Conservation (phyloP, 75 land plant genomes). For the Cunninghamia lanceolata region DNA sequence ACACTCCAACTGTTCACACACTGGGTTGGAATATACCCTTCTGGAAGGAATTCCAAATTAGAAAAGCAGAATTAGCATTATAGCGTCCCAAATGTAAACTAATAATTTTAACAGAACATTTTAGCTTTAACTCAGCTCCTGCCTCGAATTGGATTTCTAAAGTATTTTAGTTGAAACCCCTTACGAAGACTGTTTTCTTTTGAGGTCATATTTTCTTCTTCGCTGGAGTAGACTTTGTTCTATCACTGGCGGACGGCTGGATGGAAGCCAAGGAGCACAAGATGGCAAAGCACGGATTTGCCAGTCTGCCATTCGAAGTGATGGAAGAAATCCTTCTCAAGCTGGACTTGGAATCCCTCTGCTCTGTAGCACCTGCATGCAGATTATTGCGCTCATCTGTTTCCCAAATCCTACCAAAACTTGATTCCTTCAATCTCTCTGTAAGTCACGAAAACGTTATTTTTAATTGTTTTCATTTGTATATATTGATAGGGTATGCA, state of each 20-base stretch:
- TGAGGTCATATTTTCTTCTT: no score
- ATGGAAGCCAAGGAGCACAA: neutral
- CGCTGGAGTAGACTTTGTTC: neutral
- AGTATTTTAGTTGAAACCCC: no score
- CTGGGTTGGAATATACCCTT: no score
- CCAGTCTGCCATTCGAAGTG: constrained; percentile 31
- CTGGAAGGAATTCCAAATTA: no score
- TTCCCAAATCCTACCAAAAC: constrained; percentile 20
- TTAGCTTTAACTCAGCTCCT: no score
- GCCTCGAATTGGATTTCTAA: no score
- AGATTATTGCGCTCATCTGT: constrained; percentile 26
- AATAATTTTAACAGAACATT: no score
- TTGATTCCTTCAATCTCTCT: constrained; percentile 28
- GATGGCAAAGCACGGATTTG: constrained; percentile 1
- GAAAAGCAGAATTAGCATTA: no score
- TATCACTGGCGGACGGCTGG: neutral
- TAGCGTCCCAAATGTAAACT: no score
- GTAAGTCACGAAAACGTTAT: constrained; percentile 3
- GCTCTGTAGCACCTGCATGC: constrained; percentile 41
- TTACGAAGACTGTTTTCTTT: no score
- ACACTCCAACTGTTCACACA: no score
- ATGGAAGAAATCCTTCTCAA: constrained; percentile 28
- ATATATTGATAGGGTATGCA: neutral
- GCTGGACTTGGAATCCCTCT: constrained; percentile 48
- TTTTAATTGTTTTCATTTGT: neutral